Conservation (phyloP, 2,329 filamentous ascomycete genomes). For the Lachnellula occidentalis region DNA sequence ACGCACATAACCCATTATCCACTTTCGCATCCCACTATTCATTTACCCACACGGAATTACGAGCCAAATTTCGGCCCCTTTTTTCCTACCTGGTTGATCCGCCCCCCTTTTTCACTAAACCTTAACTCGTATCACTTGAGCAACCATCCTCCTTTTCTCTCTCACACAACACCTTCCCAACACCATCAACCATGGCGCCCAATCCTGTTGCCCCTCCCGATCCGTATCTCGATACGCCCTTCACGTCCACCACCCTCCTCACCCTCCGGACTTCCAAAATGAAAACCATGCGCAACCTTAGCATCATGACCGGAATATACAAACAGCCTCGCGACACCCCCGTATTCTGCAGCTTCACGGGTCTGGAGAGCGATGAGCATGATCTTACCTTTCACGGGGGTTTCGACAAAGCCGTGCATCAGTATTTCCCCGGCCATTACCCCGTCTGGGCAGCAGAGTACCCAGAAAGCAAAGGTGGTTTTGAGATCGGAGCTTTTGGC, state of each 20-base stretch:
- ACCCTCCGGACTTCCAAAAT: slow-evolving; percentile 54
- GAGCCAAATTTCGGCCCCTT: background rate
- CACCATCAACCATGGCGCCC: slow-evolving; percentile 10
- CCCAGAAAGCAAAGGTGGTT: slow-evolving; percentile 45
- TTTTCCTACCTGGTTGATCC: background rate
- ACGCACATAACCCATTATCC: slow-evolving; percentile 1
- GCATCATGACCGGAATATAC: slow-evolving; percentile 48
- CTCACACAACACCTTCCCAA: background rate
- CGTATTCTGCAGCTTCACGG: slow-evolving; percentile 29
- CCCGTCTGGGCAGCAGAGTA: slow-evolving; percentile 47
- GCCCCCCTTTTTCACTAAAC: background rate
- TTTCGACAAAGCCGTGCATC: slow-evolving; percentile 53
- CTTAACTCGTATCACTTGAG: background rate
- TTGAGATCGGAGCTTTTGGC: slow-evolving; percentile 55
- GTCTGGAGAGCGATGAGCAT: slow-evolving; percentile 56
- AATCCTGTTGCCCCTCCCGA: background rate
- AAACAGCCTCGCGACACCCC: slow-evolving; percentile 15
- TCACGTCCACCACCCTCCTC: slow-evolving; percentile 36
- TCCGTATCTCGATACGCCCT: slow-evolving; percentile 17
- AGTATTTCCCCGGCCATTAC: slow-evolving; percentile 58
- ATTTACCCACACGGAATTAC: background rate
- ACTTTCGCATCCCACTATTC: background rate
- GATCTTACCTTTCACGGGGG: slow-evolving; percentile 58
- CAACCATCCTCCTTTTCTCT: background rate
- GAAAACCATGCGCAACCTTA: slow-evolving; percentile 47